These are phyloP conservation scores for Boechera retrofracta DNA, from an alignment of 345 rosid genomes.

Conservation along the genomic window DNA sequence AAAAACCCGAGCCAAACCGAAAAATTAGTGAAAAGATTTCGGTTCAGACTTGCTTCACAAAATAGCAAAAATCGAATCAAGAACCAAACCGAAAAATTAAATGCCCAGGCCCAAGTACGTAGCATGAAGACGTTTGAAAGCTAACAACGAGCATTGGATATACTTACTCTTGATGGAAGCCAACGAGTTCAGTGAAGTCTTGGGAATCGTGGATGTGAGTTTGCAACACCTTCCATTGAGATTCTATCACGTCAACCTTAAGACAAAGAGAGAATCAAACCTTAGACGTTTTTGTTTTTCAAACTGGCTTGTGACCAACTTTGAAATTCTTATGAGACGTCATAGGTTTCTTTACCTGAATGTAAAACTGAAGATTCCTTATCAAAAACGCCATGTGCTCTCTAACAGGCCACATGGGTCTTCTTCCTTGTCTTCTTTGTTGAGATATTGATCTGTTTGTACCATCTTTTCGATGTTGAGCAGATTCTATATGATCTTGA, in stretches of 20 bases:
- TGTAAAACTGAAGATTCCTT: constrained; percentile 95
- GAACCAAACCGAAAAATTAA: background rate
- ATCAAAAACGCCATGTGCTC: constrained; percentile 98
- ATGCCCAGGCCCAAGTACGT: background rate
- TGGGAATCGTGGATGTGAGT: constrained; percentile 80
- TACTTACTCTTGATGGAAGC: constrained; percentile 95
- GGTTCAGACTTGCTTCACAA: background rate
- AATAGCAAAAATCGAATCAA: background rate
- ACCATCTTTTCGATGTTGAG: constrained; percentile 65
- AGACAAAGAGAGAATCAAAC: constrained; percentile 28
- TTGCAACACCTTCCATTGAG: constrained; percentile 97
- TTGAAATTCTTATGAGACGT: constrained; percentile 14
- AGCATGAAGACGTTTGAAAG: constrained; percentile 16
- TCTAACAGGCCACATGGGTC: constrained; percentile 95
- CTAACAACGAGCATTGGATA: background rate
- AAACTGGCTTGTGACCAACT: constrained; percentile 28
- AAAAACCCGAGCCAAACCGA: background rate
- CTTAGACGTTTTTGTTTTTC: background rate
- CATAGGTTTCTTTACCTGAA: constrained; percentile 63
- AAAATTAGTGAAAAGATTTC: background rate
- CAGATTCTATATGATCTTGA: constrained; percentile 86
- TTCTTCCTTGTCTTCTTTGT: constrained; percentile 74
- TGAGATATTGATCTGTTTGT: constrained; percentile 61
- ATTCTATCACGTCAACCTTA: constrained; percentile 97
- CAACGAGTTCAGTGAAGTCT: constrained; percentile 94